A percentile compares a stretch with the other conserved stretches of the same genome.
These are phyloP conservation scores for slime mould (Dictyostelium discoideum) DNA, from an alignment of 78 protist genomes.

Conservation along the genomic window DNA sequence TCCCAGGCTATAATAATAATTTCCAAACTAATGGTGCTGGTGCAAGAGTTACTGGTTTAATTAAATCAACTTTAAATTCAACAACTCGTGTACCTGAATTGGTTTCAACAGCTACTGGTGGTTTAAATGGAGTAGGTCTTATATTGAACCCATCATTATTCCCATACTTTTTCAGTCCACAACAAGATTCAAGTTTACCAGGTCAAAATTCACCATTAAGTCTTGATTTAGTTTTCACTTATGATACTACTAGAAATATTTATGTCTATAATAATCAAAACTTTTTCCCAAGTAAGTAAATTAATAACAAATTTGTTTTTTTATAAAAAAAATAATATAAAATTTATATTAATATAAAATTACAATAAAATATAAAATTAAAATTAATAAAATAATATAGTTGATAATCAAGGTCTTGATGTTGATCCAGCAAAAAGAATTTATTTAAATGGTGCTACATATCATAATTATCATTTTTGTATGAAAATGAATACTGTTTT, in stretches of 20 bases:
- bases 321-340: too few relatives aligned
- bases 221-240: background rate
- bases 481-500: background rate
- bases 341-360: too few relatives aligned
- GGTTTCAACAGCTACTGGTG: background rate
- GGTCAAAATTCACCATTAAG: background rate
- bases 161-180: background rate
- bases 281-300: background rate
- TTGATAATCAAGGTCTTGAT: background rate
- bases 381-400: background rate
- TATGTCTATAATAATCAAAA: background rate
- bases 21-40: background rate
- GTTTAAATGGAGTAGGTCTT: background rate
- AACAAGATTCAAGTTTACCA: background rate
- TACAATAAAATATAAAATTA: too few relatives aligned
- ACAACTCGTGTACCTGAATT: background rate
- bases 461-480: constrained; percentile 55
- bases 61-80: background rate
- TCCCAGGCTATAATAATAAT: background rate
- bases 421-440: background rate
- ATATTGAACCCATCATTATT: background rate
- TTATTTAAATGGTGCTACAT: background rate
- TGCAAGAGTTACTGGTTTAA: background rate
- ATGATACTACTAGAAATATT: background rate
- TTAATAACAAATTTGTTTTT: too few relatives aligned